phyloP scores from a whole-genome alignment of 2,329 filamentous ascomycete species.

The Aspergillus amoenus region DNA sequence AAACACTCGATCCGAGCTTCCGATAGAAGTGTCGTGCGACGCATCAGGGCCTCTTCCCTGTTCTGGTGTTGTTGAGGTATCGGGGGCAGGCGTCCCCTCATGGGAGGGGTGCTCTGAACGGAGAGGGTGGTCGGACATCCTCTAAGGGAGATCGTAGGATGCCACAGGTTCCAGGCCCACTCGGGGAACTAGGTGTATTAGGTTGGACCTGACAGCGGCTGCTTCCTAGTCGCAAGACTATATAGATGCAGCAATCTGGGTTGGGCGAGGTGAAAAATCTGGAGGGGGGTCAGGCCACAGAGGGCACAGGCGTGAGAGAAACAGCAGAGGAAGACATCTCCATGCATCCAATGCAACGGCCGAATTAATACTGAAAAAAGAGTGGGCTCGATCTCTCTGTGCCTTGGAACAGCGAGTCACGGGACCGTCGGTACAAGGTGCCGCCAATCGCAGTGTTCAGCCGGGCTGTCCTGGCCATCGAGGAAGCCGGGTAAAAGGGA shows the following conservation, averaged over 20 bases:
- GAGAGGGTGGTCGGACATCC: not conserved
- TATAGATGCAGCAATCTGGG: not conserved
- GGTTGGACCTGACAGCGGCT: not conserved
- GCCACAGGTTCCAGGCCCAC: not conserved
- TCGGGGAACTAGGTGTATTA: not conserved
- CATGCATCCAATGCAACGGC: too few relatives aligned
- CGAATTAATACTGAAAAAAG: too few relatives aligned
- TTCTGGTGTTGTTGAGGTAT: not conserved
- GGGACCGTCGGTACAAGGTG: too few relatives aligned
- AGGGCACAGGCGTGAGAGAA: too few relatives aligned
- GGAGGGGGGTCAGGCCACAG: too few relatives aligned
- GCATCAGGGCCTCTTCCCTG: not conserved
- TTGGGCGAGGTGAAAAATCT: not conserved
- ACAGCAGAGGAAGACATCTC: too few relatives aligned
- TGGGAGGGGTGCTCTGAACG: not conserved
- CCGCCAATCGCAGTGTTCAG: too few relatives aligned
- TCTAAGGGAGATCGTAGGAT: not conserved
- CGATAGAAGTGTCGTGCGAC: conserved; percentile 10
- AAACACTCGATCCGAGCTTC: conserved; percentile 62
- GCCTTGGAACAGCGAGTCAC: too few relatives aligned
- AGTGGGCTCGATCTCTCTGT: too few relatives aligned
- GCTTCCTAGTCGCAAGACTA: too few relatives aligned
- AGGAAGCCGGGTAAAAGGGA: too few relatives aligned
- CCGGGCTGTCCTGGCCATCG: too few relatives aligned
- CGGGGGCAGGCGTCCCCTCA: not conserved